These are phyloP conservation scores for Heracleum sosnowskyi DNA, from an alignment of 129 eudicot genomes.

Conservation along the genomic window DNA sequence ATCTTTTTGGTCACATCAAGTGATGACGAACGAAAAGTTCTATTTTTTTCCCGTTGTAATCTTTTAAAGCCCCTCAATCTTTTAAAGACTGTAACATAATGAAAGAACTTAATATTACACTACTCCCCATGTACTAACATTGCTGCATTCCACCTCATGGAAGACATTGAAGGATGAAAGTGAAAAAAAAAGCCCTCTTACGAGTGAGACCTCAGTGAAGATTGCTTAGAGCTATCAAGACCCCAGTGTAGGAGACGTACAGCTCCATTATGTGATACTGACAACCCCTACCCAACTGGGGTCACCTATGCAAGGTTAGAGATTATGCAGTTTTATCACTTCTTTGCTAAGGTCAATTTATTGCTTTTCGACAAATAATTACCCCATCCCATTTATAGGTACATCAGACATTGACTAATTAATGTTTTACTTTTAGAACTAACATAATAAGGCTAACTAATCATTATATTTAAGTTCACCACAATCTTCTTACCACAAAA, in stretches of 20 bases:
- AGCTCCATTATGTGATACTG: not conserved
- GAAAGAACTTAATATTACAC: not conserved
- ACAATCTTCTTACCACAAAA: slow-evolving; percentile 59
- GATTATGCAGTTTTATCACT: not conserved
- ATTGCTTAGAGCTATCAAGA: not conserved
- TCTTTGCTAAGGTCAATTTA: not conserved
- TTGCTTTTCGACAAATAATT: not conserved
- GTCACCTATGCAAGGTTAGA: not conserved
- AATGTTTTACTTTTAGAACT: not conserved
- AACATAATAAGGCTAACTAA: not conserved
- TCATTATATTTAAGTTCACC: not conserved
- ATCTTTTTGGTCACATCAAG: not conserved
- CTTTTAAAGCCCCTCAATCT: not conserved
- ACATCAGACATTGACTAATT: not conserved
- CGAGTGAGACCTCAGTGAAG: not conserved
- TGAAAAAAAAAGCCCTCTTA: not conserved
- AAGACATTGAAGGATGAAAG: not conserved
- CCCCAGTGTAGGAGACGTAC: not conserved
- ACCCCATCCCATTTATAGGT: not conserved
- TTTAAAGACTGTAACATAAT: not conserved
- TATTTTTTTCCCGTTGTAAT: not conserved
- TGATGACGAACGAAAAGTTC: not conserved
- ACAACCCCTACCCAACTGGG: not conserved
- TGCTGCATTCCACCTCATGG: not conserved
- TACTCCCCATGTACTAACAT: not conserved